These are phyloP conservation scores for Metschnikowia kofuensis DNA, from an alignment of 805 yeast species.

Conservation along the genomic window DNA sequence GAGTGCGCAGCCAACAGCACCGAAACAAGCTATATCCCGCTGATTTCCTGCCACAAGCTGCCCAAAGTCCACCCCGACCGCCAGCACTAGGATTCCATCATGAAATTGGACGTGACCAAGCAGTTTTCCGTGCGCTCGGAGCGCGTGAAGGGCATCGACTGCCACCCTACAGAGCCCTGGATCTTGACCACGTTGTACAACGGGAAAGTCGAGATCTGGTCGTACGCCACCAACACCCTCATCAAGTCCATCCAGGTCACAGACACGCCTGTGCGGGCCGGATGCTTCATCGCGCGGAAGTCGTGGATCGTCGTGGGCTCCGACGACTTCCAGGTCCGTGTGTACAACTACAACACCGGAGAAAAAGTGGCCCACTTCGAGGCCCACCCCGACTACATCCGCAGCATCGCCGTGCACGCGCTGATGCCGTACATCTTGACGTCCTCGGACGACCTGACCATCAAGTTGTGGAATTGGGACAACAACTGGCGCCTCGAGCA, in stretches of 20 bases:
- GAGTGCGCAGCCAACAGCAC: not conserved
- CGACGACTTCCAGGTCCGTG: slow-evolving; percentile 92
- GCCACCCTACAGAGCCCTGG: slow-evolving; percentile 99
- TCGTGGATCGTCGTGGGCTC: slow-evolving; percentile 96
- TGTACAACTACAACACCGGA: slow-evolving; percentile 91
- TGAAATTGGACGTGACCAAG: slow-evolving; percentile 56
- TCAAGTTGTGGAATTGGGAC: slow-evolving; percentile 98
- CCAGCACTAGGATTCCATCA: slow-evolving; percentile 5
- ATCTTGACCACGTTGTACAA: slow-evolving; percentile 85
- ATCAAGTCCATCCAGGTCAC: slow-evolving; percentile 92
- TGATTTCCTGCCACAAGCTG: not conserved
- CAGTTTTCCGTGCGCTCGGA: slow-evolving; percentile 89
- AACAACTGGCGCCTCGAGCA: slow-evolving; percentile 87
- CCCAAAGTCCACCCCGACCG: not conserved
- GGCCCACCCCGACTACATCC: slow-evolving; percentile 96
- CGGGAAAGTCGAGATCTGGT: slow-evolving; percentile 91
- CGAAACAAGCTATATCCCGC: not conserved
- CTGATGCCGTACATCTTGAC: slow-evolving; percentile 85
- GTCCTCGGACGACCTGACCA: slow-evolving; percentile 86
- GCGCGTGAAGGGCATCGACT: slow-evolving; percentile 96
- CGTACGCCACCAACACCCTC: slow-evolving; percentile 78
- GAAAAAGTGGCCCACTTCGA: slow-evolving; percentile 94
- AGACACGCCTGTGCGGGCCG: slow-evolving; percentile 95
- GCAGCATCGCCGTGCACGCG: slow-evolving; percentile 93
- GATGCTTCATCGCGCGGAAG: slow-evolving; percentile 91